Evolutionary conservation across 2,329 filamentous ascomycete species (phyloP).

Genomic region (Fusarium nematophilum): DNA sequence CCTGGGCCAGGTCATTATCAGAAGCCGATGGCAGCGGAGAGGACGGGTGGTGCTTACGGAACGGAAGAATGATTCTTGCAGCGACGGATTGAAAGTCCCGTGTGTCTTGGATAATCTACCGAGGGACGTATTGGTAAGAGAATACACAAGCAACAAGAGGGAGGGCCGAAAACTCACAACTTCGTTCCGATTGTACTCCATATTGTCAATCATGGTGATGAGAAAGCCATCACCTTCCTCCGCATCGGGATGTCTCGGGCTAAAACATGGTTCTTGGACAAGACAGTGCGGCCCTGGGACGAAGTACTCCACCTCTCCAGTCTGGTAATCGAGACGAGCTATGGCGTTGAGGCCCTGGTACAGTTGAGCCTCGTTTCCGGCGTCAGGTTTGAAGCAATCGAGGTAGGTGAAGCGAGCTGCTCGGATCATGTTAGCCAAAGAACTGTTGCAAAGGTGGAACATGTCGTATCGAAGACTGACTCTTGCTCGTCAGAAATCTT

Average conservation of each 20-base stretch:
- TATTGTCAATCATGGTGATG: constrained; percentile 2
- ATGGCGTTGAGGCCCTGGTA: neutral
- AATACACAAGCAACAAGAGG: neutral
- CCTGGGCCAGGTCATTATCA: neutral
- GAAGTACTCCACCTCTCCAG: neutral
- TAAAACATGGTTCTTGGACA: constrained; percentile 1
- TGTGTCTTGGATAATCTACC: constrained; percentile 3
- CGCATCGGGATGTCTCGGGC: neutral
- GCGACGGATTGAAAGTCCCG: neutral
- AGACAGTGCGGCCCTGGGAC: neutral
- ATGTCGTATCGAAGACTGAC: neutral
- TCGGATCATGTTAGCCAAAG: neutral
- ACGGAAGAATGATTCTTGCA: neutral
- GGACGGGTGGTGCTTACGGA: no score
- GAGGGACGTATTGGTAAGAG: no score
- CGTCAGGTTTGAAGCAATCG: neutral
- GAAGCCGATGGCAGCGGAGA: neutral
- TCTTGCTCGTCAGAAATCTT: neutral
- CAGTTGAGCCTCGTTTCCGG: neutral
- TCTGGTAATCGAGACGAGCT: neutral
- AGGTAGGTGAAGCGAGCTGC: neutral
- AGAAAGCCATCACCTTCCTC: neutral
- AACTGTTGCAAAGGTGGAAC: no score
- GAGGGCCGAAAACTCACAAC: neutral
- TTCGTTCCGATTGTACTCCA: neutral